These are phyloP conservation scores for Nemania serpens DNA, from an alignment of 2,329 filamentous ascomycete genomes.

Conservation along the genomic window DNA sequence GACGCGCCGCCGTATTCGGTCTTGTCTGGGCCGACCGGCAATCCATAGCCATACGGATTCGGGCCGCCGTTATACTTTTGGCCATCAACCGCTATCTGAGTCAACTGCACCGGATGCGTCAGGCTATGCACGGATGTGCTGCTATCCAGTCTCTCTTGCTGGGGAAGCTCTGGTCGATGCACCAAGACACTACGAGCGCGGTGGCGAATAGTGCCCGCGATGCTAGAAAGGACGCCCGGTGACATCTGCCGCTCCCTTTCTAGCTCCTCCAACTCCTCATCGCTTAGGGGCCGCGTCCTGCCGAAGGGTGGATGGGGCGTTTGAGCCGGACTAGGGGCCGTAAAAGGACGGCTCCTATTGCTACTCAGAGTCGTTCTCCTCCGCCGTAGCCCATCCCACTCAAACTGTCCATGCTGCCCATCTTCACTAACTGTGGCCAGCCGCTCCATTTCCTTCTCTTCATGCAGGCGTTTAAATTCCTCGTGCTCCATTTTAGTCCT, in stretches of 20 bases:
- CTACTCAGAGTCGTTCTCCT: slow-evolving; percentile 62
- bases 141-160: slow-evolving; percentile 43
- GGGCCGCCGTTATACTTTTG: slow-evolving; percentile 52
- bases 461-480: slow-evolving; percentile 76
- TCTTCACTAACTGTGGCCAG: slow-evolving; percentile 80
- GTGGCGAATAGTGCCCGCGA: slow-evolving; percentile 60
- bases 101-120: slow-evolving; percentile 66
- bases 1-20: slow-evolving; percentile 57
- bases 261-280: slow-evolving; percentile 64
- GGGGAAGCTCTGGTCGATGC: slow-evolving; percentile 48
- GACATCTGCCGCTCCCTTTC: slow-evolving; percentile 53
- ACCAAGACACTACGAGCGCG: slow-evolving; percentile 49
- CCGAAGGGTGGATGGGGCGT: slow-evolving; percentile 75
- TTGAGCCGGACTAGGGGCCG: slow-evolving; percentile 43
- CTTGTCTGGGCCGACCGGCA: slow-evolving; percentile 50
- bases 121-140: slow-evolving; percentile 53
- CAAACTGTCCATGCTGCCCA: slow-evolving; percentile 65
- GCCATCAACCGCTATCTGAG: slow-evolving; percentile 59
- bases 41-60: slow-evolving; percentile 53
- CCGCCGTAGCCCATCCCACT: slow-evolving; percentile 90
- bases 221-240: slow-evolving; percentile 56
- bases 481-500: slow-evolving; percentile 79
- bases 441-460: slow-evolving; percentile 73
- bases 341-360: slow-evolving; percentile 44
- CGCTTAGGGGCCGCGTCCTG: slow-evolving; percentile 81